Conservation (phyloP, 345 rosid genomes). For the Hibiscus trionum region DNA sequence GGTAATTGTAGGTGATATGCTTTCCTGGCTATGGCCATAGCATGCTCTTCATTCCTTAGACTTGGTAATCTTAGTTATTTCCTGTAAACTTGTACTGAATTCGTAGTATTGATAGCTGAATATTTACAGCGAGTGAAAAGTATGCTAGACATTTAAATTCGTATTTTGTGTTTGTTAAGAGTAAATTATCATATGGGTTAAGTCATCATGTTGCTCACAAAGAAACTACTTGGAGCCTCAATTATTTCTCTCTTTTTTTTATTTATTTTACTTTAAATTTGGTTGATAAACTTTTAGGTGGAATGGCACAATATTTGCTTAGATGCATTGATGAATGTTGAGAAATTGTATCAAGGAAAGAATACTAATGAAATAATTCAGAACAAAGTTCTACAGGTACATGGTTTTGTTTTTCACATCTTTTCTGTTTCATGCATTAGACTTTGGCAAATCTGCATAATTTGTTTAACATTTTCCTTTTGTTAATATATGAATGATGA, state of each 20-base stretch:
- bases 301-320: conserved; percentile 79
- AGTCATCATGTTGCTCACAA: not conserved
- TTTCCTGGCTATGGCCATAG: not conserved
- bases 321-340: conserved; percentile 63
- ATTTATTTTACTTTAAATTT: not conserved
- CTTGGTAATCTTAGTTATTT: not conserved
- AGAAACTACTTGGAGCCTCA: not conserved
- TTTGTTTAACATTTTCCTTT: conserved; percentile 5
- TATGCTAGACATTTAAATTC: not conserved
- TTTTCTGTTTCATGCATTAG: conserved; percentile 3
- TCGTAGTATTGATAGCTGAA: not conserved
- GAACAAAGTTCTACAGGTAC: conserved; percentile 74
- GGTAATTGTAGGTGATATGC: not conserved
- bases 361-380: conserved; percentile 58
- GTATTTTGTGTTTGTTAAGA: not conserved
- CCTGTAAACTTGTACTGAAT: not conserved
- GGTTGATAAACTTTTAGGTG: conserved; percentile 37
- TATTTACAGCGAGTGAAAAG: not conserved
- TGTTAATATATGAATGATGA: not conserved
- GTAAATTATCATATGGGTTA: not conserved
- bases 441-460: not conserved
- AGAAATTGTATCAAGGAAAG: conserved; percentile 61
- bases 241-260: not conserved
- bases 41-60: not conserved
- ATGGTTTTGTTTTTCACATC: conserved; percentile 5